A percentile compares a stretch with the other conserved stretches of the same genome.
These are phyloP conservation scores for Starmerella ratchasimensis DNA, from an alignment of 805 yeast genomes.

Conservation along the genomic window DNA sequence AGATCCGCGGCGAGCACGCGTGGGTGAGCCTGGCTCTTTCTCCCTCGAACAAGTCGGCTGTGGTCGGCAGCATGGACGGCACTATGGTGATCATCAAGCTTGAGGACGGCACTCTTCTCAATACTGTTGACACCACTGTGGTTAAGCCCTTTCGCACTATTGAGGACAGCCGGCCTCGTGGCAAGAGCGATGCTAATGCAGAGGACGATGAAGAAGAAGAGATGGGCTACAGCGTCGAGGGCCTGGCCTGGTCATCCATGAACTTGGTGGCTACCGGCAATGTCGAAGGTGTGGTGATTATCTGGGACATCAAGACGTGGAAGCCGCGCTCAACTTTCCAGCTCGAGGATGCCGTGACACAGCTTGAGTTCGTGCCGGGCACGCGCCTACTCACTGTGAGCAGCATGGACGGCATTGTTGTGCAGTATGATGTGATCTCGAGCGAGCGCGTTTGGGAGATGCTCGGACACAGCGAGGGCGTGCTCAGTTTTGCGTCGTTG, in stretches of 20 bases:
- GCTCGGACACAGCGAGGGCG: slow-evolving; percentile 88
- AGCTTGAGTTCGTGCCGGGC: slow-evolving; percentile 46
- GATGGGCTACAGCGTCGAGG: slow-evolving; percentile 56
- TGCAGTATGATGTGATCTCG: slow-evolving; percentile 79
- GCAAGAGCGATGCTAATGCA: slow-evolving; percentile 30
- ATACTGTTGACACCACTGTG: slow-evolving; percentile 44
- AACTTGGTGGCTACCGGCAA: slow-evolving; percentile 72
- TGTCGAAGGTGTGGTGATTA: slow-evolving; percentile 73
- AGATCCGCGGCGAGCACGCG: slow-evolving; percentile 69
- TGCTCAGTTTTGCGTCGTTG: slow-evolving; percentile 66
- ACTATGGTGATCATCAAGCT: slow-evolving; percentile 63
- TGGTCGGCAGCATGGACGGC: slow-evolving; percentile 83
- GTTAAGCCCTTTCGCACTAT: background rate
- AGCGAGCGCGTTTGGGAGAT: slow-evolving; percentile 67
- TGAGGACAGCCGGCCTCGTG: background rate
- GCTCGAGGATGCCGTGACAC: slow-evolving; percentile 74
- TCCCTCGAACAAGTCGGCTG: slow-evolving; percentile 41
- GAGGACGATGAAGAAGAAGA: slow-evolving; percentile 28
- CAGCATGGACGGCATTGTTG: slow-evolving; percentile 73
- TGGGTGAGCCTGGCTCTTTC: slow-evolving; percentile 64
- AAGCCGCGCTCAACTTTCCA: slow-evolving; percentile 58
- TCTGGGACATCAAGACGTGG: slow-evolving; percentile 81
- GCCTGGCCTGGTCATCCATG: slow-evolving; percentile 62
- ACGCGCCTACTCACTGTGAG: slow-evolving; percentile 43
- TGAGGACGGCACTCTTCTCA: slow-evolving; percentile 58